These are phyloP conservation scores for Alternaria infectoria DNA, from an alignment of 2,329 filamentous ascomycete genomes.

Conservation along the genomic window DNA sequence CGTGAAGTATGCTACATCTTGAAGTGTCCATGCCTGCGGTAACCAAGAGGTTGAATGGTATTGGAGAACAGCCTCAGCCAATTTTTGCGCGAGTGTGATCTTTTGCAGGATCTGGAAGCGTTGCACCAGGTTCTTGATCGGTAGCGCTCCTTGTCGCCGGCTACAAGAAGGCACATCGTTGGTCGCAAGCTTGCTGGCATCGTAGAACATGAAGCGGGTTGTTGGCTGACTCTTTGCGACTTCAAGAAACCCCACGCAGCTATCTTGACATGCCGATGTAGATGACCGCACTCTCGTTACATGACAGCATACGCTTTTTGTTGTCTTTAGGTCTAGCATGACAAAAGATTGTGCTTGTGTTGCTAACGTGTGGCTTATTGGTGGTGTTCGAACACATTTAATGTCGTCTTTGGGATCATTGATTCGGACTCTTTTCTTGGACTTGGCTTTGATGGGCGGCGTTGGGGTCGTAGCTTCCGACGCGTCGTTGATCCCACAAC, in stretches of 20 bases:
- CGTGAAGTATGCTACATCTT: constrained; percentile 18
- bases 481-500: neutral
- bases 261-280: neutral
- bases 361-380: neutral
- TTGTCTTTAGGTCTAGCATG: neutral
- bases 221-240: neutral
- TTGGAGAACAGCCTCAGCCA: constrained; percentile 14
- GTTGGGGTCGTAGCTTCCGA: neutral
- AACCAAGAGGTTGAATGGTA: constrained; percentile 22
- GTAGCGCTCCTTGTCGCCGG: neutral
- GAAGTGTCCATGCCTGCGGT: constrained; percentile 14
- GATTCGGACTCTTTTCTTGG: neutral
- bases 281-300: neutral
- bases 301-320: neutral
- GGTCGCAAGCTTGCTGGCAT: constrained; percentile 1
- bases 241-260: constrained; percentile 16
- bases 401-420: neutral
- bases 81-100: constrained; percentile 9
- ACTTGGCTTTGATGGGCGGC: neutral
- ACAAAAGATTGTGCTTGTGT: neutral
- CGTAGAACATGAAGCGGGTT: constrained; percentile 14
- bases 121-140: neutral
- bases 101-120: neutral
- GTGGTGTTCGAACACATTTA: neutral
- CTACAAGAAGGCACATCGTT: neutral